Evolutionary conservation across 768 basidiomycete species (phyloP).

Genomic region (Tricholoma furcatifolium): DNA sequence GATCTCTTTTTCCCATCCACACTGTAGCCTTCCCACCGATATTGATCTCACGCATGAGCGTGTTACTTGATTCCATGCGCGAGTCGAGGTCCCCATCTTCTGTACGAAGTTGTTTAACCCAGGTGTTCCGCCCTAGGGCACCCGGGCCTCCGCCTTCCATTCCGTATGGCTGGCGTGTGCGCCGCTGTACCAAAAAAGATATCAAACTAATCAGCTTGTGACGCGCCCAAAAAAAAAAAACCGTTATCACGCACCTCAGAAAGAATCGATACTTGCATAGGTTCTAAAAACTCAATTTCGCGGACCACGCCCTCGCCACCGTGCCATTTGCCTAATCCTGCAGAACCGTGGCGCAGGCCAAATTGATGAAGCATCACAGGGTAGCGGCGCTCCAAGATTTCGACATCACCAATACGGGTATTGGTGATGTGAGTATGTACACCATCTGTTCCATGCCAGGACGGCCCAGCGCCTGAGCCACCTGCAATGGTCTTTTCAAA

Average conservation of each 20-base stretch:
- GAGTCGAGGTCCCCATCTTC: constrained; percentile 68
- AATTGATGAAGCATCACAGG: constrained; percentile 89
- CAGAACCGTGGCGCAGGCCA: constrained; percentile 67
- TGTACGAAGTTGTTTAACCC: constrained; percentile 69
- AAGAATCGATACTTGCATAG: constrained; percentile 84
- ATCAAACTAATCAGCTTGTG: background rate
- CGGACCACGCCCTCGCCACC: constrained; percentile 87
- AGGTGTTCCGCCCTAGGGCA: constrained; percentile 77
- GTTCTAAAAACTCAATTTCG: constrained; percentile 79
- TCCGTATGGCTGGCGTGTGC: constrained; percentile 86
- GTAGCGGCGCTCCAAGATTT: constrained; percentile 91
- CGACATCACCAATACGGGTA: constrained; percentile 90
- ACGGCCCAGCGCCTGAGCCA: constrained; percentile 86
- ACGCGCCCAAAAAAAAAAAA: background rate
- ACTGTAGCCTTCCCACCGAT: constrained; percentile 88
- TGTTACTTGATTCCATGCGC: constrained; percentile 20
- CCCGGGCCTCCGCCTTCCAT: constrained; percentile 77
- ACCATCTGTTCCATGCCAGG: constrained; percentile 90
- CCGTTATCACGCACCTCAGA: constrained; percentile 58
- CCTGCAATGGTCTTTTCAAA: constrained; percentile 86
- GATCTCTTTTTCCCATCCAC: constrained; percentile 87
- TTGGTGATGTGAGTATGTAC: constrained; percentile 95
- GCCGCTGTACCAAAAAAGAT: constrained; percentile 45
- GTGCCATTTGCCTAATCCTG: constrained; percentile 66
- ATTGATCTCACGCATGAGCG: constrained; percentile 62